Conservation (phyloP, 805 yeast species). For the Barnettozyma siamensis region DNA sequence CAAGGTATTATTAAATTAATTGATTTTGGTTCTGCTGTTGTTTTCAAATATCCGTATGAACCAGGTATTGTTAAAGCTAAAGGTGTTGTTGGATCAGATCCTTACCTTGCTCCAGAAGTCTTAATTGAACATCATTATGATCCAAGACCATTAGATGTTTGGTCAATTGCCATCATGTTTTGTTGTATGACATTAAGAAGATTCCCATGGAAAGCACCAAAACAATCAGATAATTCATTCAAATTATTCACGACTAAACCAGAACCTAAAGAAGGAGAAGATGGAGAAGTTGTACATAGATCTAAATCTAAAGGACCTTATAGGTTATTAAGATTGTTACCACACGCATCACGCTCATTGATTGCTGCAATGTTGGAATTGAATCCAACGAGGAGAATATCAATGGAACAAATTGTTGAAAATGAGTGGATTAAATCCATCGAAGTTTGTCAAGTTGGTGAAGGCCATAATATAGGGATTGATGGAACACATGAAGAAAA, state of each 20-base stretch:
- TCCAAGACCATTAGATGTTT: conserved; percentile 82
- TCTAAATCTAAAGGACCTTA: conserved; percentile 61
- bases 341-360: conserved; percentile 55
- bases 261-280: conserved; percentile 19
- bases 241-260: conserved; percentile 51
- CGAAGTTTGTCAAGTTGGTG: conserved; percentile 41
- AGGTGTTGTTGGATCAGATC: conserved; percentile 94
- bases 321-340: conserved; percentile 65
- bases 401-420: conserved; percentile 46
- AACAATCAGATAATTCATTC: conserved; percentile 66
- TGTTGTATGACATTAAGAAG: conserved; percentile 84
- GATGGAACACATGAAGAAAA: conserved; percentile 13
- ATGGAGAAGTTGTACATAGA: conserved; percentile 21
- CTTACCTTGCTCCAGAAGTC: conserved; percentile 92
- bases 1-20: conserved; percentile 78
- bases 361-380: conserved; percentile 62
- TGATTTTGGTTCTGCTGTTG: conserved; percentile 91
- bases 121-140: conserved; percentile 57
- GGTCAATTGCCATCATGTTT: conserved; percentile 90
- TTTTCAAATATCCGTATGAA: conserved; percentile 64
- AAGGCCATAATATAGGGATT: conserved; percentile 2
- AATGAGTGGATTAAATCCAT: conserved; percentile 58
- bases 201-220: conserved; percentile 97
- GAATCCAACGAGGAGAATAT: conserved; percentile 50
- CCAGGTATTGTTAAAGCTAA: conserved; percentile 55